Evolutionary conservation across 1,284 basidiomycete species (phyloP).

Genomic region (Violaceomyces palustris): DNA sequence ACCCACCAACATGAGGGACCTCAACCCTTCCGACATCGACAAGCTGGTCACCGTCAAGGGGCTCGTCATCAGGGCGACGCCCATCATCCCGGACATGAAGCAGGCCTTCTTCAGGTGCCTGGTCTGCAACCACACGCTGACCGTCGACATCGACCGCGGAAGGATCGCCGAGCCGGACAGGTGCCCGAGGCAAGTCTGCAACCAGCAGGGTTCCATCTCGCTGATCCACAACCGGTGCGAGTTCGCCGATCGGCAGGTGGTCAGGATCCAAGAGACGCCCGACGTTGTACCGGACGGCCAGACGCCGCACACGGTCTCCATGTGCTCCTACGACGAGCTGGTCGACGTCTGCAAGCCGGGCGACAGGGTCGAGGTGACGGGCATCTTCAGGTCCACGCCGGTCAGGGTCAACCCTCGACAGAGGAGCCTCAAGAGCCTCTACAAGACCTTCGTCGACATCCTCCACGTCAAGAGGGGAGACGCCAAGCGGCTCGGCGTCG

Average conservation of each 20-base stretch:
- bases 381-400: constrained; percentile 89
- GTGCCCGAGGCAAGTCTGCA: constrained; percentile 89
- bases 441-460: constrained; percentile 95
- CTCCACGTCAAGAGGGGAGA: constrained; percentile 81
- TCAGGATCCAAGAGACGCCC: constrained; percentile 92
- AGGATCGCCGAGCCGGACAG: constrained; percentile 86
- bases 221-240: constrained; percentile 95
- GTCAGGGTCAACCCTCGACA: constrained; percentile 89
- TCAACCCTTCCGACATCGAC: constrained; percentile 51
- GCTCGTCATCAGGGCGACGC: constrained; percentile 91
- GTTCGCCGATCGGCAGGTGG: constrained; percentile 90
- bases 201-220: constrained; percentile 78
- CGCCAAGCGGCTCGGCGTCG: constrained; percentile 67
- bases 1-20: constrained; percentile 55
- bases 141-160: constrained; percentile 91
- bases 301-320: constrained; percentile 91
- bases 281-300: constrained; percentile 97
- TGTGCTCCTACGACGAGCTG: constrained; percentile 94
- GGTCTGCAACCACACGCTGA: constrained; percentile 89
- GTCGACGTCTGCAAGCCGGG: constrained; percentile 93
- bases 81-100: constrained; percentile 98
- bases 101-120: constrained; percentile 93
- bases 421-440: constrained; percentile 85
- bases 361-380: constrained; percentile 83
- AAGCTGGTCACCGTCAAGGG: constrained; percentile 90